A percentile compares a stretch with the other conserved stretches of the same genome.
Evolutionary conservation across 768 basidiomycete species (phyloP).

Genomic region (Suillus placidus): DNA sequence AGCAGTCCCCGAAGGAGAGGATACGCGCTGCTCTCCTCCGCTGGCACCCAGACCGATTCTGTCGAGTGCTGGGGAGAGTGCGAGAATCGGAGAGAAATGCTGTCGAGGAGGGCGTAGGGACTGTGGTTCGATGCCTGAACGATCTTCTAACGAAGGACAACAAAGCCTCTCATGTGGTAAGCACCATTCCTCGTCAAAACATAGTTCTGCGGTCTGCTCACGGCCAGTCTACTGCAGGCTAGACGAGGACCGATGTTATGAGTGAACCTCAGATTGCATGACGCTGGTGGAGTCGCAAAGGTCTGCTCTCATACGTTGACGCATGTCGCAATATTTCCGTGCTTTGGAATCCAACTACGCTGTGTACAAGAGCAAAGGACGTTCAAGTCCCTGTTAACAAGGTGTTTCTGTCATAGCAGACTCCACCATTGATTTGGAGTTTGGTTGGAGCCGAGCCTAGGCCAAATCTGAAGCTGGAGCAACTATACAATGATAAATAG

Average conservation of each 20-base stretch:
- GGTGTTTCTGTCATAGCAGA: background rate
- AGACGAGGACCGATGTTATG: constrained; percentile 18
- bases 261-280: background rate
- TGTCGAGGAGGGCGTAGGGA: constrained; percentile 66
- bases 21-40: constrained; percentile 67
- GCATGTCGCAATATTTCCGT: background rate
- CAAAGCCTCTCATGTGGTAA: constrained; percentile 22
- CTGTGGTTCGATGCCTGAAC: constrained; percentile 69
- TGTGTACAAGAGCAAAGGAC: background rate
- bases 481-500: too few species aligned
- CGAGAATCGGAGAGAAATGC: constrained; percentile 49
- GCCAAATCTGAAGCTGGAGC: background rate
- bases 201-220: background rate
- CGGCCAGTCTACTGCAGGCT: constrained; percentile 16
- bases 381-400: background rate
- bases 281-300: background rate
- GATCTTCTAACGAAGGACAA: constrained; percentile 54
- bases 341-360: background rate
- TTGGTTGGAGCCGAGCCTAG: background rate
- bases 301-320: background rate
- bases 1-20: constrained; percentile 62
- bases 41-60: constrained; percentile 84
- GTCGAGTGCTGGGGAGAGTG: constrained; percentile 56
- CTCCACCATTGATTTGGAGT: background rate
- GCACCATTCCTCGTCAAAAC: constrained; percentile 8